Percentiles rank a stretch among this genome's conserved stretches.
phyloP scores from a whole-genome alignment of 2,329 filamentous ascomycete genomes.

The Byssoonygena ceratinophila region DNA sequence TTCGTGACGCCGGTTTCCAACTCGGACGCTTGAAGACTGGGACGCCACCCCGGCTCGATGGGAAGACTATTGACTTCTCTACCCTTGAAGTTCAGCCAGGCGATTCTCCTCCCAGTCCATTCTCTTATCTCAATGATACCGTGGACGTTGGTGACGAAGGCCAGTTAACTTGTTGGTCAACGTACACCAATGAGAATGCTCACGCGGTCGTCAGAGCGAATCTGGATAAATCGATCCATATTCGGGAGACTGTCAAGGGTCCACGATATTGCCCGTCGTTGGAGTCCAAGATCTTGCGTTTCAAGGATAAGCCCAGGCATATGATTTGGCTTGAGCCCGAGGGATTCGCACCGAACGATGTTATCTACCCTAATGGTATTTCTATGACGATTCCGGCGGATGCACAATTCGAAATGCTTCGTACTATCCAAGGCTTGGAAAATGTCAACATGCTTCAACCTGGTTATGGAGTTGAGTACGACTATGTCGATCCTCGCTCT shows the following conservation, averaged over 20 bases:
- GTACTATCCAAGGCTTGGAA: constrained; percentile 77
- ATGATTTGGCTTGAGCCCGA: constrained; percentile 97
- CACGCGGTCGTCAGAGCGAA: constrained; percentile 80
- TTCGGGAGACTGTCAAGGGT: constrained; percentile 86
- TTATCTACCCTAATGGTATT: constrained; percentile 92
- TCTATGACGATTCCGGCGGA: constrained; percentile 93
- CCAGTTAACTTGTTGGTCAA: constrained; percentile 77
- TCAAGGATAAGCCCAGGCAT: constrained; percentile 67
- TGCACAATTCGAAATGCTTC: constrained; percentile 74
- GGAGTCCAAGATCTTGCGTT: constrained; percentile 86
- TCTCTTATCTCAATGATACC: constrained; percentile 74
- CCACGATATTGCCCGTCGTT: constrained; percentile 92
- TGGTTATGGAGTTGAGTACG: constrained; percentile 95
- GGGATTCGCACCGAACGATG: constrained; percentile 69
- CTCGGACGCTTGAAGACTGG: constrained; percentile 90
- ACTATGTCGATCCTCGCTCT: constrained; percentile 90
- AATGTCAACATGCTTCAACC: constrained; percentile 85
- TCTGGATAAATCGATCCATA: constrained; percentile 92
- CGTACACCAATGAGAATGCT: constrained; percentile 70
- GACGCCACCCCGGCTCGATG: constrained; percentile 78
- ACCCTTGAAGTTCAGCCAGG: constrained; percentile 63
- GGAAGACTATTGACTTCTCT: constrained; percentile 68
- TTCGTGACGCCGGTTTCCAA: constrained; percentile 77
- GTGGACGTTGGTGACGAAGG: constrained; percentile 60
- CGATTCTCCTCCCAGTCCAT: constrained; percentile 76